Evolutionary conservation across 805 yeast species (phyloP).

Genomic region (Candida argentea): DNA sequence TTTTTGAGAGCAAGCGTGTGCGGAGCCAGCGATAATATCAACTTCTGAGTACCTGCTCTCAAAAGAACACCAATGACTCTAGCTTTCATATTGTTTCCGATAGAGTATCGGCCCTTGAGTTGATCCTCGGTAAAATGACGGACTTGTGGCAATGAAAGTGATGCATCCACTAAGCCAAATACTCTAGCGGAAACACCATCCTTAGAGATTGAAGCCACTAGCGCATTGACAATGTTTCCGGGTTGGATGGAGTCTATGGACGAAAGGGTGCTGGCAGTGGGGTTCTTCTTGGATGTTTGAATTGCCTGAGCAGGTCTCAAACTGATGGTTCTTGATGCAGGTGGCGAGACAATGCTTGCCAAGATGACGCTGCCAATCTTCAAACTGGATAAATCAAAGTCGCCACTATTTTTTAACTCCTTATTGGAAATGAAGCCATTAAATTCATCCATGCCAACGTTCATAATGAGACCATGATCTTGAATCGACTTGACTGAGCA

Average conservation of each 20-base stretch:
- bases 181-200: slow-evolving; percentile 66
- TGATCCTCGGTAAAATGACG: slow-evolving; percentile 36
- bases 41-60: slow-evolving; percentile 41
- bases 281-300: slow-evolving; percentile 35
- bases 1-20: slow-evolving; percentile 32
- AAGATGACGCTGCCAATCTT: slow-evolving; percentile 63
- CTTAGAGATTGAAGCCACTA: slow-evolving; percentile 46
- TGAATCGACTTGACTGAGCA: slow-evolving; percentile 71
- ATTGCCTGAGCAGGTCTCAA: slow-evolving; percentile 36
- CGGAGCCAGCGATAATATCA: slow-evolving; percentile 56
- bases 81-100: slow-evolving; percentile 61
- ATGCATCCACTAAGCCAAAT: slow-evolving; percentile 66
- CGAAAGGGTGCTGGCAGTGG: slow-evolving; percentile 42
- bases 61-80: slow-evolving; percentile 53
- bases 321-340: slow-evolving; percentile 47
- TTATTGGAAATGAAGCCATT: slow-evolving; percentile 71
- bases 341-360: slow-evolving; percentile 39
- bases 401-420: slow-evolving; percentile 37
- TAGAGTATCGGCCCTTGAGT: slow-evolving; percentile 51
- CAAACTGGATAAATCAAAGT: slow-evolving; percentile 24
- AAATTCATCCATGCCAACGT: slow-evolving; percentile 46
- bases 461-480: slow-evolving; percentile 83
- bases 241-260: slow-evolving; percentile 78
- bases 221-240: slow-evolving; percentile 71
- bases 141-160: slow-evolving; percentile 59